phyloP scores from a whole-genome alignment of 768 basidiomycete species.

The Paxillus rubicundulus region DNA sequence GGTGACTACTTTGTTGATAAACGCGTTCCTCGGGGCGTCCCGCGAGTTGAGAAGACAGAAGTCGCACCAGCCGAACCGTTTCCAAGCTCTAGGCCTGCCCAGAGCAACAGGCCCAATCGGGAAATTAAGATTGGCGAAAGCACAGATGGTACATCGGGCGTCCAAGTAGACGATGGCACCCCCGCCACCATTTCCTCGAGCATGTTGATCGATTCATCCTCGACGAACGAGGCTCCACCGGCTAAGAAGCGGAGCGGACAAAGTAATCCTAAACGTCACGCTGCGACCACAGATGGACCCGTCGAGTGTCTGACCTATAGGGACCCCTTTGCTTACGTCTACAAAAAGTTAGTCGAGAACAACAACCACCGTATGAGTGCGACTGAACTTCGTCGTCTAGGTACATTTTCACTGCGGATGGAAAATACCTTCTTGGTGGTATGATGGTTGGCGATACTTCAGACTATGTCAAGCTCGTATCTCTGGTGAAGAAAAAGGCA shows the following conservation, averaged over 20 bases:
- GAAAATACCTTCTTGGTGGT: slow-evolving; percentile 69
- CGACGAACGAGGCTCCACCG: slow-evolving; percentile 14
- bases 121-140: slow-evolving; percentile 8
- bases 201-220: not conserved
- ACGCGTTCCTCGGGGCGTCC: slow-evolving; percentile 19
- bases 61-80: not conserved
- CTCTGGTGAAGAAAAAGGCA: slow-evolving; percentile 68
- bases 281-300: slow-evolving; percentile 31
- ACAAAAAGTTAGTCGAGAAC: slow-evolving; percentile 51
- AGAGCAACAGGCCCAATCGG: not conserved
- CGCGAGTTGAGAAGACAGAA: slow-evolving; percentile 1
- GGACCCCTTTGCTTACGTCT: slow-evolving; percentile 68
- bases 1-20: slow-evolving; percentile 72
- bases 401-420: slow-evolving; percentile 70
- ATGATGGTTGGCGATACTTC: slow-evolving; percentile 78
- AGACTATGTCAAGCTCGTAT: slow-evolving; percentile 68
- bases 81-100: not conserved
- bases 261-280: slow-evolving; percentile 16
- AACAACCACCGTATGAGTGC: too few species aligned
- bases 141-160: not conserved
- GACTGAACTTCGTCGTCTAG: slow-evolving; percentile 17
- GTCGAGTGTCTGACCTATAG: slow-evolving; percentile 64
- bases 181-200: not conserved
- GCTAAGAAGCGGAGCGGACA: not conserved
- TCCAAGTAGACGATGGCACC: not conserved